Base-by-base conservation (phyloP, 2,329 filamentous ascomycete genomes). In the Coniella vitis region DNA sequence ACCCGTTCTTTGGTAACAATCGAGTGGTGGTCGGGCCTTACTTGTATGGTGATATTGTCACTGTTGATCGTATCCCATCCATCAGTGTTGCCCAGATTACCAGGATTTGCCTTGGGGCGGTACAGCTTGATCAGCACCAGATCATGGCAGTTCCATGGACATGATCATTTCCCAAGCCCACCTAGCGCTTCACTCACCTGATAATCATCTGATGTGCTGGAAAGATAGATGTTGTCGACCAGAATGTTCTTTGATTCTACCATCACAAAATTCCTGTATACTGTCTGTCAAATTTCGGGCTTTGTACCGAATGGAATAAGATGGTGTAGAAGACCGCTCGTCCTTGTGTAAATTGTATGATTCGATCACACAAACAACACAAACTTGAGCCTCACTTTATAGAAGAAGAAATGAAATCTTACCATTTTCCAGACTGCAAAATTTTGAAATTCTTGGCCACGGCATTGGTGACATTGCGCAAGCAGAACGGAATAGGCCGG, bases 21-120 rank as follows among this genome's bases (percentile, higher is more conserved):
- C 14, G 7, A 20, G n/a, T 7, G 32, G 29, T 12, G 3, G 2
- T 8, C 10, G 8, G 4, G 7, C 4, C 31, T 13, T 41, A 47
- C 45, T 36, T 22, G 14, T 5, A 47, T 47, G 4, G 45, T 47
- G 20, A 47, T 22, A 4, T 47, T 47, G 19, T 47, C 21, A 16
- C 31, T 42, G 16, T 47, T 47, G 10, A 47, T 37, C 1, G 45
- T 47, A 25, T 47, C 45, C 10, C 40, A 47, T 4, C 45, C 45
- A 10, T 47, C 45, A 2, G 45, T 47, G 16, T 47, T 47, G 8
- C 45, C 45, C 14, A 47, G 45, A 14, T 47, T 47, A 2, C 45
- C 45, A 13, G 45, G 45, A 31, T 47, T 47, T 47, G 45, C 45
- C 45, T 47, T n/a, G n/a, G n/a, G n/a, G n/a, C n/a, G n/a, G n/a